These are phyloP conservation scores for Cubamyces sp. DNA, from an alignment of 768 basidiomycete genomes.

Conservation along the genomic window DNA sequence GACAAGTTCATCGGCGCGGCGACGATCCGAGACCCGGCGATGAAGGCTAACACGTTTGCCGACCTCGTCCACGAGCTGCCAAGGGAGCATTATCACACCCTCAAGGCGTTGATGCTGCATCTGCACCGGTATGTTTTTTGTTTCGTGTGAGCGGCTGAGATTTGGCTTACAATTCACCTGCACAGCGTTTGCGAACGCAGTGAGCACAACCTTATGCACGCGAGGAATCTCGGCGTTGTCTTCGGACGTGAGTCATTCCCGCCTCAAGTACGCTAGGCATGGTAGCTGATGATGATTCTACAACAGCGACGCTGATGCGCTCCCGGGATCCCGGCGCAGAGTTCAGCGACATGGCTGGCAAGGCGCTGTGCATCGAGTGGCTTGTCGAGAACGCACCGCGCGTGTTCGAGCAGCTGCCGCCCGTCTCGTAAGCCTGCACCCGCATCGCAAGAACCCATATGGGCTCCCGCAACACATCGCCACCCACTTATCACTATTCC, in stretches of 20 bases:
- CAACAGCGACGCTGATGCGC: conserved; percentile 88
- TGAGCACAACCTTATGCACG: conserved; percentile 88
- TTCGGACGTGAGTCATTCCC: conserved; percentile 84
- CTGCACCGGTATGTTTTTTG: conserved; percentile 66
- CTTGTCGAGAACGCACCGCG: conserved; percentile 84
- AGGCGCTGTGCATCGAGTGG: conserved; percentile 92
- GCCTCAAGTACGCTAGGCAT: neutral
- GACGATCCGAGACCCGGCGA: conserved; percentile 61
- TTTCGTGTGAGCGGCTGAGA: neutral
- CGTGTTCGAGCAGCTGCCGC: conserved; percentile 43
- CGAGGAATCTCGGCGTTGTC: conserved; percentile 94
- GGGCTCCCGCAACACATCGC: neutral
- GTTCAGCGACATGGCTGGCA: conserved; percentile 97
- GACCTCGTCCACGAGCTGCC: conserved; percentile 81
- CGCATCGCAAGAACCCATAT: neutral
- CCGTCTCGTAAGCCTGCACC: conserved; percentile 3
- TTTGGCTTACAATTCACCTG: neutral
- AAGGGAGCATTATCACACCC: conserved; percentile 83
- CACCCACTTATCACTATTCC: conserved; percentile 3
- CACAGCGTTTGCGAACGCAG: conserved; percentile 64
- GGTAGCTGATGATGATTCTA: neutral
- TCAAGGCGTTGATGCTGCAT: conserved; percentile 84
- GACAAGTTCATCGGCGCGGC: conserved; percentile 86
- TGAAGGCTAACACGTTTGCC: conserved; percentile 63
- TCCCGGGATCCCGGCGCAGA: conserved; percentile 85